Percentiles rank a stretch among this genome's conserved stretches.
Evolutionary conservation across 441 rosid genomes (phyloP).

Genomic region (Erodium texanum): DNA sequence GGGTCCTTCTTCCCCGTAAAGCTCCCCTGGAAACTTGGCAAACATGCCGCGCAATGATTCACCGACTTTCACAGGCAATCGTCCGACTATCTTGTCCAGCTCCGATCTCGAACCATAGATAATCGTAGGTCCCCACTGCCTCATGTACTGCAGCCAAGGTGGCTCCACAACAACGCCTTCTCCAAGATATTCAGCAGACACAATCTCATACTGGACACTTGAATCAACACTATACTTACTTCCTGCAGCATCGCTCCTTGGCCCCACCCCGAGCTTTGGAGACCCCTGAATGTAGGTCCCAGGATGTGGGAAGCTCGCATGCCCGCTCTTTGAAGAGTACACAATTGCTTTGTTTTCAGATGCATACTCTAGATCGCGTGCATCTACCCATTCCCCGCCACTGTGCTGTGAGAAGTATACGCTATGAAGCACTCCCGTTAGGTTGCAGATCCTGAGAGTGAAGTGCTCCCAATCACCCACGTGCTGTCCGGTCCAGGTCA

Average conservation of each 20-base stretch:
- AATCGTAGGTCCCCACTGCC: slow-evolving; percentile 78
- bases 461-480: slow-evolving; percentile 89
- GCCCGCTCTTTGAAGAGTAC: slow-evolving; percentile 61
- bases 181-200: slow-evolving; percentile 62
- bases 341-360: slow-evolving; percentile 57
- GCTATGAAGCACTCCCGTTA: slow-evolving; percentile 59
- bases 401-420: slow-evolving; percentile 86
- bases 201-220: slow-evolving; percentile 48
- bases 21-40: slow-evolving; percentile 58
- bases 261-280: slow-evolving; percentile 50
- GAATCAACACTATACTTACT: slow-evolving; percentile 50
- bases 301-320: slow-evolving; percentile 62
- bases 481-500: slow-evolving; percentile 69
- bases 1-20: slow-evolving; percentile 79
- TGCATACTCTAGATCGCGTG: slow-evolving; percentile 52
- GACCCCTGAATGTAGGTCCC: slow-evolving; percentile 72
- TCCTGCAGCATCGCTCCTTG: slow-evolving; percentile 56
- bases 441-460: slow-evolving; percentile 74
- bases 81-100: slow-evolving; percentile 42
- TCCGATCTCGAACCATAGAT: slow-evolving; percentile 51
- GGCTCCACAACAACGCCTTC: slow-evolving; percentile 45
- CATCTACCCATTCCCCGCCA: slow-evolving; percentile 70
- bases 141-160: slow-evolving; percentile 72
- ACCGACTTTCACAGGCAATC: slow-evolving; percentile 40
- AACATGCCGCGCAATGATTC: slow-evolving; percentile 31